These are phyloP conservation scores for Sanguinoderma infundibulare DNA, from an alignment of 1,284 basidiomycete genomes.

Conservation along the genomic window DNA sequence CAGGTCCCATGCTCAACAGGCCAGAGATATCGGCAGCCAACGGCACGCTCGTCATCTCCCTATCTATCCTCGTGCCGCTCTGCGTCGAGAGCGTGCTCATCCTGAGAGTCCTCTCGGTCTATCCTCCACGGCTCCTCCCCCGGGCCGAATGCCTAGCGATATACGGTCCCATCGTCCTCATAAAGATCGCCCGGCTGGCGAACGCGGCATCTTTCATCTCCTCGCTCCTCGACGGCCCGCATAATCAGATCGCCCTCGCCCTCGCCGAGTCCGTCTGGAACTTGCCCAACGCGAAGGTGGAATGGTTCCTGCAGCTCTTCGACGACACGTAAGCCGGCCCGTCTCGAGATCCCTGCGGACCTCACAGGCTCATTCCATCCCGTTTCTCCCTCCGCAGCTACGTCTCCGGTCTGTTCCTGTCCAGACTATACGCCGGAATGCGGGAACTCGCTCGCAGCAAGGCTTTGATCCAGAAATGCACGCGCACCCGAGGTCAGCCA, in stretches of 20 bases:
- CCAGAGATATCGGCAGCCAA: not conserved
- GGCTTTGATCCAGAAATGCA: too few relatives aligned
- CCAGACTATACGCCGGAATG: not conserved
- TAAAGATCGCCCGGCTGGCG: not conserved
- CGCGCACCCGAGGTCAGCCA: too few relatives aligned
- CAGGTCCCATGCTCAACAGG: not conserved
- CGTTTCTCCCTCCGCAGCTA: not conserved
- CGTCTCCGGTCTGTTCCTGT: not conserved
- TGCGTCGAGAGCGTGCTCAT: constrained; percentile 29
- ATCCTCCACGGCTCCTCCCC: constrained; percentile 14
- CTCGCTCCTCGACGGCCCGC: not conserved
- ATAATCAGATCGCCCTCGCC: too few relatives aligned
- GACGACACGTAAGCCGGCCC: constrained; percentile 30
- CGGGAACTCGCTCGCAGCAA: too few relatives aligned
- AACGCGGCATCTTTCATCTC: not conserved
- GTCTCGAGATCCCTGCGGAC: too few relatives aligned
- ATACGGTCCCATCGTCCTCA: not conserved
- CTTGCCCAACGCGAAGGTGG: constrained; percentile 19
- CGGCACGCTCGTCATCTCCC: constrained; percentile 3
- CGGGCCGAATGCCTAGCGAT: not conserved
- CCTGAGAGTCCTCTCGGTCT: constrained; percentile 30
- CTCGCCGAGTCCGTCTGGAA: not conserved
- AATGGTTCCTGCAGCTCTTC: constrained; percentile 35
- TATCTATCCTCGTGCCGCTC: constrained; percentile 18
- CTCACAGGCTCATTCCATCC: too few relatives aligned